Base-by-base conservation (phyloP, 1,284 basidiomycete species). In the Porodaedalea pini region DNA sequence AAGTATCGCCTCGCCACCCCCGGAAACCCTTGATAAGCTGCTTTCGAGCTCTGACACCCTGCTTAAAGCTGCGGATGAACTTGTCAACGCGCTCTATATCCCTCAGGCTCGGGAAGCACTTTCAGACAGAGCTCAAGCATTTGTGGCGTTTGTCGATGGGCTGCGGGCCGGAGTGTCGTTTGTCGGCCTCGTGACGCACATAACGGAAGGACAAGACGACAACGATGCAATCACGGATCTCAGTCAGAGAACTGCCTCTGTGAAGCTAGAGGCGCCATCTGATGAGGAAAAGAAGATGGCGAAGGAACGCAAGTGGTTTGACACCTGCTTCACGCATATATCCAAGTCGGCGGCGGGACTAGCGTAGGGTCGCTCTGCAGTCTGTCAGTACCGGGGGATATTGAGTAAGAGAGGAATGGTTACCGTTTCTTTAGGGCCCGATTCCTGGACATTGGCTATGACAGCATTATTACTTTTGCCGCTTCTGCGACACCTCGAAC, bases 251-350 rank as follows among this genome's bases (percentile, higher is more conserved):
- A 29, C 34, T 15, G 43, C 48, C 29, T 44, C 31, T 31, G 19
- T 51, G 44, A 68, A 23, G 59, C 54, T 23, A 61, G 66, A 40
- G 70, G 67, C 31, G 55, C 62, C 43, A 31, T 31, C 41, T 13
- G 67, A 63, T 34, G 65, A 67, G 6, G 65, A 69, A 27, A 68
- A 68, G 59, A 68, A 66, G 61, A 62, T 63, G 39, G 58, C 52
- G 40, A 68, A 64, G 58, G 68, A 72, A 40, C 56, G 68, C 34
- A 69, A 65, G 52, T 87, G 86, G 86, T 85, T 86, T 64, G 71
- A 78, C 51, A 75, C 76, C 6, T 87, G 85, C 63, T 81, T 86
- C 62, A 71, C 74, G 52, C 85, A 88, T 64, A 77, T 88, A 64
- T 62, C 67, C 45, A 73, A 67, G 54, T 52, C 51, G 4, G 27